These are phyloP conservation scores for Mrakia frigida DNA, from an alignment of 768 basidiomycete species.

Conservation along the genomic window DNA sequence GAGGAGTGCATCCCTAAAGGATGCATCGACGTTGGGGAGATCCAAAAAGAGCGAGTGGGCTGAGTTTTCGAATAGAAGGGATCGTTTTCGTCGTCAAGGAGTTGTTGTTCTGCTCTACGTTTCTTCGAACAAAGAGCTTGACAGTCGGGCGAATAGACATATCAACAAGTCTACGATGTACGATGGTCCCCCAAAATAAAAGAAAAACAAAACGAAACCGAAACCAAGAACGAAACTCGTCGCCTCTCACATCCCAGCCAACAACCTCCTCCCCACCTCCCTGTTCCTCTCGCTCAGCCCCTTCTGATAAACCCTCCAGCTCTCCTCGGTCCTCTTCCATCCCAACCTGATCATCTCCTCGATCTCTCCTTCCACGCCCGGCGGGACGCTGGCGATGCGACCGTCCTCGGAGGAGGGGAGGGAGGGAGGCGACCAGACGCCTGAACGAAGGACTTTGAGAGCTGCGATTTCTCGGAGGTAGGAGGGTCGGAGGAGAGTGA, in stretches of 20 bases:
- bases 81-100: no score
- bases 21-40: constrained; percentile 9
- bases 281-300: background rate
- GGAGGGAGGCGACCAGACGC: background rate
- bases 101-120: no score
- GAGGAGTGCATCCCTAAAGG: constrained; percentile 3
- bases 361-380: constrained; percentile 12
- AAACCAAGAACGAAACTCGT: background rate
- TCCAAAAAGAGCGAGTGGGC: background rate
- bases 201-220: background rate
- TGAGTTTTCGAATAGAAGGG: no score
- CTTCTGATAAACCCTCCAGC: constrained; percentile 16
- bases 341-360: constrained; percentile 19
- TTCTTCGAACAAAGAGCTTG: no score
- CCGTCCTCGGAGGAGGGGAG: background rate
- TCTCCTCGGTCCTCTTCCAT: constrained; percentile 13
- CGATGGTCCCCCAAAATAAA: no score
- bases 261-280: constrained; percentile 3
- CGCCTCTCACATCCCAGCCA: constrained; percentile 12
- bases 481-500: constrained; percentile 47
- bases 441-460: constrained; percentile 45
- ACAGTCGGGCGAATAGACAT: no score
- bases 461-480: constrained; percentile 48
- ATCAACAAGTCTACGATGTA: no score
- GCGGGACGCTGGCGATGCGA: background rate